Evolutionary conservation across 2,329 filamentous ascomycete species (phyloP).

Genomic region (Cladosporium sp.): DNA sequence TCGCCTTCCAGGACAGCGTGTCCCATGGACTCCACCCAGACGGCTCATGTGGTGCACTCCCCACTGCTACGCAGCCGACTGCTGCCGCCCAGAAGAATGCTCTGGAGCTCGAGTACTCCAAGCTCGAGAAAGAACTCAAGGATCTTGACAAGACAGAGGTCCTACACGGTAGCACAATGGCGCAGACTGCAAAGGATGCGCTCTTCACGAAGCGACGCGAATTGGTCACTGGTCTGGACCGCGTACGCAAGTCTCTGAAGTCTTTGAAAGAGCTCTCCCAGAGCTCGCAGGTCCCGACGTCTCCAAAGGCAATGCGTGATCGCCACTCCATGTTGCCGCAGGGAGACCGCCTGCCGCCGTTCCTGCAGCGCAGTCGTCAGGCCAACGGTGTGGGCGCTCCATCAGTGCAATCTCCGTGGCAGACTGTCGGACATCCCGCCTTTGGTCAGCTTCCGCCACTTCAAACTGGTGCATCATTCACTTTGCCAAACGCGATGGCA

Average conservation of each 20-base stretch:
- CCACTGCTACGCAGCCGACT: slow-evolving; percentile 26
- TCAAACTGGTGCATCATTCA: background rate
- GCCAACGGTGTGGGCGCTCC: slow-evolving; percentile 3
- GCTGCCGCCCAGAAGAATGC: slow-evolving; percentile 35
- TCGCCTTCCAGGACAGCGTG: slow-evolving; percentile 10
- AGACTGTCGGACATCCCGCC: background rate
- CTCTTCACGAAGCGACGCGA: slow-evolving; percentile 37
- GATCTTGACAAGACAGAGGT: slow-evolving; percentile 41
- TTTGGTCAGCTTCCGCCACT: background rate
- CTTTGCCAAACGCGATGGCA: slow-evolving; percentile 16
- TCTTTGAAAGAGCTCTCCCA: slow-evolving; percentile 30
- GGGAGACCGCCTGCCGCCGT: slow-evolving; percentile 25
- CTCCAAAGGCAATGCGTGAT: slow-evolving; percentile 27
- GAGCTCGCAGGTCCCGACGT: slow-evolving; percentile 26
- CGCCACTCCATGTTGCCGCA: slow-evolving; percentile 27
- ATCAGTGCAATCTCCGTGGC: slow-evolving; percentile 1
- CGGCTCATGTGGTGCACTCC: background rate
- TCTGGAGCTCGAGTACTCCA: slow-evolving; percentile 39
- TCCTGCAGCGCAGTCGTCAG: slow-evolving; percentile 26
- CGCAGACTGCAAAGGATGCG: slow-evolving; percentile 32
- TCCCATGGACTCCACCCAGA: slow-evolving; percentile 1
- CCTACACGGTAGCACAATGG: slow-evolving; percentile 36
- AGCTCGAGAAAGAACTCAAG: slow-evolving; percentile 38
- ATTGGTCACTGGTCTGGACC: slow-evolving; percentile 36
- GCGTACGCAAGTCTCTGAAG: slow-evolving; percentile 38